Evolutionary conservation across 306 rosid genomes (phyloP), one percentile per base, ranked within the genome.

Genomic region (Vigna hirtella): DNA sequence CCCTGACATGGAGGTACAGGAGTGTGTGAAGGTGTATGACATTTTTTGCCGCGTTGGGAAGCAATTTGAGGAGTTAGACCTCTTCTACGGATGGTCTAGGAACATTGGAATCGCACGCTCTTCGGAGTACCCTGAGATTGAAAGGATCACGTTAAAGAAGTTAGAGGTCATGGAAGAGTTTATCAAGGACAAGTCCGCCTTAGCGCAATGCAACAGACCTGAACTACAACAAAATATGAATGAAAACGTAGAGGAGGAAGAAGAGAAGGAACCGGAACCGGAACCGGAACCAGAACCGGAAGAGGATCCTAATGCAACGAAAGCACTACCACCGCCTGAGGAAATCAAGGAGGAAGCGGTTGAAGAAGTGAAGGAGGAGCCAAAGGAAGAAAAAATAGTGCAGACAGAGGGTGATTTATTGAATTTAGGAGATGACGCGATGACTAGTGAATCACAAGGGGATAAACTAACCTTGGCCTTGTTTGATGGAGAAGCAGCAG

Each of bases 31-130:
- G 83, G 89, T 93, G 7, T 88, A 83, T 36, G 99, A 96, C 53
- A 70, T 88, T 18, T 96, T 91, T 86, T 84, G 90, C 72, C 94
- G 96, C 5, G 83, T 91, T 0, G 92, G 94, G 3, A 91, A 96
- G 75, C 98, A 93, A 58, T 96, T 74, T 45, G 96, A 96, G n/a
- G 98, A 93, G 76, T 84, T 96, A n/a, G 97, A 93, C 22, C 9
- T 61, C 53, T 90, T 93, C 86, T 88, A 90, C 48, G 8, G 57
- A 68, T 96, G 98, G 99, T 73, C 91, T 79, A 93, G 75, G 84
- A 83, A 13, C 10, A 82, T 77, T 55, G 98, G 96, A 18, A 72
- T 96, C 11, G 92, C 91, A 2, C 96, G 98, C 48, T 86, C 96
- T 26, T 86, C 98, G 0, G 98, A 96, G 78, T 96, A 90, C 57